These are phyloP conservation scores for Phytopythium litorale DNA, from an alignment of 352 stramenopile species.

Conservation along the genomic window DNA sequence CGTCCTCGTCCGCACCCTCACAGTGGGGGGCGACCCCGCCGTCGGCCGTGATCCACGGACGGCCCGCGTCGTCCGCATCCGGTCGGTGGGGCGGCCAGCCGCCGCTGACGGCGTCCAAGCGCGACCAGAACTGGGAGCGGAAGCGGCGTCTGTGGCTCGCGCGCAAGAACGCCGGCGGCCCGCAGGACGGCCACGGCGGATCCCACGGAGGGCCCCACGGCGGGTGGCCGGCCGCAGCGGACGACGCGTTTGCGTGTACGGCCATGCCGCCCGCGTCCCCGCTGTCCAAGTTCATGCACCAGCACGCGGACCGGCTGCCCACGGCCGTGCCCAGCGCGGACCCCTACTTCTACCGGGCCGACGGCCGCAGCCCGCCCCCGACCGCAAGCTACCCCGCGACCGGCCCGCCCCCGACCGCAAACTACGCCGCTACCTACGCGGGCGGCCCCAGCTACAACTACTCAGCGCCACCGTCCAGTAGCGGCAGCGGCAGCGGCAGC, in stretches of 20 bases:
- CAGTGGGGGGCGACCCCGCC: background rate
- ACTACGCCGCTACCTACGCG: no score
- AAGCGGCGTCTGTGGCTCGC: constrained; percentile 68
- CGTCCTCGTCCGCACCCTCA: constrained; percentile 8
- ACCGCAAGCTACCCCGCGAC: no score
- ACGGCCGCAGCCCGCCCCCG: no score
- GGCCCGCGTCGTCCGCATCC: background rate
- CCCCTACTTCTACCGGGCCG: background rate
- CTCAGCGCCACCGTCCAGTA: no score
- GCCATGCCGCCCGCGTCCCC: constrained; percentile 40
- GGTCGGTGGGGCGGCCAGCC: constrained; percentile 35
- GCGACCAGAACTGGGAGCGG: constrained; percentile 80
- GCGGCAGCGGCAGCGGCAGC: background rate
- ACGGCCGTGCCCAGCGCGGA: background rate
- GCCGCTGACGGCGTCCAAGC: constrained; percentile 69
- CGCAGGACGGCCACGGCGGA: no score
- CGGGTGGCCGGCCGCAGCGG: background rate
- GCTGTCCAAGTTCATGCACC: constrained; percentile 70
- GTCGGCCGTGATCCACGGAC: background rate
- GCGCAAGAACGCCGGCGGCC: constrained; percentile 29
- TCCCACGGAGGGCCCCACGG: no score
- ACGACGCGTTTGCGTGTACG: constrained; percentile 7
- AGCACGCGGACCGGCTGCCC: constrained; percentile 28
- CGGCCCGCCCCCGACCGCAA: no score
- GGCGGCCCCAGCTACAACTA: no score